Evolutionary conservation across 2,329 filamentous ascomycete species (phyloP).

Genomic region (Exophiala dermatitidis): DNA sequence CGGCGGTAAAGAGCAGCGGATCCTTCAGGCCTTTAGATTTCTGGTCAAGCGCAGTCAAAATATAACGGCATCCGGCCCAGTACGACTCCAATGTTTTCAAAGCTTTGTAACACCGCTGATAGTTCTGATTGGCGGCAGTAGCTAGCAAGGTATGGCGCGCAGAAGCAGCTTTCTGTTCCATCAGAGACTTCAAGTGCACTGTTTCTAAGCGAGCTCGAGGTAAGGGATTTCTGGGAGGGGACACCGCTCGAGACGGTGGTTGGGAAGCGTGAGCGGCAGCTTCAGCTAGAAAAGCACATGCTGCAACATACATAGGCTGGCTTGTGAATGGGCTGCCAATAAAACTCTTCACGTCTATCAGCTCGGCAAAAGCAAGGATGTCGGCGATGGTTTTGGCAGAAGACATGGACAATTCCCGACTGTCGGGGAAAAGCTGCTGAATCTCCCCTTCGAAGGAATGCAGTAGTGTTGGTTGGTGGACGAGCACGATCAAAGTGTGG

Average conservation of each 20-base stretch:
- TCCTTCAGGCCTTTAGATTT: slow-evolving; percentile 83
- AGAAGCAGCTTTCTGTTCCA: slow-evolving; percentile 22
- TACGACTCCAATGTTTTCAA: slow-evolving; percentile 73
- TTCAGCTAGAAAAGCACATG: slow-evolving; percentile 81
- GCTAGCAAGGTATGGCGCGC: slow-evolving; percentile 68
- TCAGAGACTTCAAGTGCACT: background rate
- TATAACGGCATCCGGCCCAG: slow-evolving; percentile 82
- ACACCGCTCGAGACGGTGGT: slow-evolving; percentile 54
- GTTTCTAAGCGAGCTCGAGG: slow-evolving; percentile 3
- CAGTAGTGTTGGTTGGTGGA: slow-evolving; percentile 59
- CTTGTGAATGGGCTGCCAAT: slow-evolving; percentile 84
- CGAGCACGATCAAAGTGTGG: slow-evolving; percentile 26
- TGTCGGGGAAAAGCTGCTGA: slow-evolving; percentile 69
- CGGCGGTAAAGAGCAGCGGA: slow-evolving; percentile 56
- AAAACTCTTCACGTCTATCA: slow-evolving; percentile 78
- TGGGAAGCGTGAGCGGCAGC: slow-evolving; percentile 63
- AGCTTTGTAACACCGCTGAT: slow-evolving; percentile 78
- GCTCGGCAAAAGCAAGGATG: slow-evolving; percentile 75
- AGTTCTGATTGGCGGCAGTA: slow-evolving; percentile 76
- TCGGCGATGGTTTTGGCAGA: slow-evolving; percentile 88
- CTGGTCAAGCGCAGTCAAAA: slow-evolving; percentile 76
- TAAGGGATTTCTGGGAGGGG: slow-evolving; percentile 37
- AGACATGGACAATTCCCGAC: slow-evolving; percentile 73
- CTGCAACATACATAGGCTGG: slow-evolving; percentile 86
- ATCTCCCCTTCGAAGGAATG: slow-evolving; percentile 65